phyloP scores from a whole-genome alignment of 805 yeast genomes.

The Candida quercuum region DNA sequence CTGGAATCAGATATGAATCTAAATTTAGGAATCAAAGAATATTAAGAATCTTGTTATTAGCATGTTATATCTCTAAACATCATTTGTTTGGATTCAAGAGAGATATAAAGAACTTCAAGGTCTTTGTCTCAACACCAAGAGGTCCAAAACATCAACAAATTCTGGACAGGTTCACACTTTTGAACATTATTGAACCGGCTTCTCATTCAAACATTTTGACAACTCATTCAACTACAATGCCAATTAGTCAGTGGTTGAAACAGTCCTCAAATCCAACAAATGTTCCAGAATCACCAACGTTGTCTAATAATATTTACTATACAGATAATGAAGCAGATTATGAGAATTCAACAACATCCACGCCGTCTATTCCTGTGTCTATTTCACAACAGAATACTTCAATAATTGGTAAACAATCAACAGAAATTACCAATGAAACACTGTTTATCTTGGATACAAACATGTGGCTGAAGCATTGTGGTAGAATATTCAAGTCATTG shows the following conservation, averaged over 20 bases:
- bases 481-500: constrained; percentile 64
- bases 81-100: constrained; percentile 52
- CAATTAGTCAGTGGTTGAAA: constrained; percentile 9
- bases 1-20: constrained; percentile 47
- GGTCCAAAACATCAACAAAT: not conserved
- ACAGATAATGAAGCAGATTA: constrained; percentile 15
- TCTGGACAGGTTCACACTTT: not conserved
- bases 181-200: constrained; percentile 4
- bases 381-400: constrained; percentile 5
- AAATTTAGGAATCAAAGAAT: constrained; percentile 42
- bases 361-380: constrained; percentile 9
- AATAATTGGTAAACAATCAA: not conserved
- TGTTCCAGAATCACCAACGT: constrained; percentile 12
- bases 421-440: constrained; percentile 26
- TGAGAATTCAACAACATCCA: constrained; percentile 12
- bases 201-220: constrained; percentile 5
- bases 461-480: constrained; percentile 78
- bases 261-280: constrained; percentile 7
- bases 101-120: constrained; percentile 27
- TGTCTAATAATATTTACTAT: constrained; percentile 6
- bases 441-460: constrained; percentile 69
- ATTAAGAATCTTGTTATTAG: constrained; percentile 45
- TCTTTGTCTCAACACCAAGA: constrained; percentile 3
- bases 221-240: constrained; percentile 5
- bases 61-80: constrained; percentile 44